Evolutionary conservation across 2,329 filamentous ascomycete genomes (phyloP), one percentile per base, ranked within the genome.

Genomic region (Dothistroma septosporum): DNA sequence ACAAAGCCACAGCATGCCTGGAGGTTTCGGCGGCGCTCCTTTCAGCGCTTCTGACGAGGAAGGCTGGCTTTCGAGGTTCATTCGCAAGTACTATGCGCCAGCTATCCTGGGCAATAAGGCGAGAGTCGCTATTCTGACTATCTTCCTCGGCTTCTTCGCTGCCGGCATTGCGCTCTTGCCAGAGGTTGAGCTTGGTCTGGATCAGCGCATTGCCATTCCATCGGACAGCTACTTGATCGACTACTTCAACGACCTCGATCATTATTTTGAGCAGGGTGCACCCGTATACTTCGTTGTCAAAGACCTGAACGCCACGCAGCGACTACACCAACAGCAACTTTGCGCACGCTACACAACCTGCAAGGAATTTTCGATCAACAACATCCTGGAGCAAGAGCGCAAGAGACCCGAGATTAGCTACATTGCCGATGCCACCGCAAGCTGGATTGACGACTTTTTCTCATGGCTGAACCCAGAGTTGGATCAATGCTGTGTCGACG

Each of bases 361-460:
- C 75, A 83, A 96, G 65, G 81, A 87, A 41, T 84, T 89, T 61
- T 97, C 92, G 0, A 80, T 99, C 4, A 86, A 91, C 44, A 97
- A 96, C 70, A 87, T 96, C 1, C 81, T 99, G 4, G 95, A 99
- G 73, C 90, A 94, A 68, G 95, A 99, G 77, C 87, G 94, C 11
- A 97, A 97, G 78, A 86, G 94, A 41, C 84, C 92, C 0, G 85
- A 95, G 7, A 81, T 93, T 1, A 97, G 92, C 0, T 97, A 92
- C 74, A 91, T 99, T 66, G 84, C 91, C 7, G 87, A 92, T 10
- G 89, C 92, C 0, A 87, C 93, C 0, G 94, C 95, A 2, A 97
- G 90, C 74, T 99, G 94, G 94, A 84, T 99, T 19, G 94, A 99
- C 66, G 94, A 99, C 73, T 97, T 91, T 77, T 91, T 97, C 77